phyloP scores from a whole-genome alignment of 78 protist genomes.

The Chrysochromulina parva region DNA sequence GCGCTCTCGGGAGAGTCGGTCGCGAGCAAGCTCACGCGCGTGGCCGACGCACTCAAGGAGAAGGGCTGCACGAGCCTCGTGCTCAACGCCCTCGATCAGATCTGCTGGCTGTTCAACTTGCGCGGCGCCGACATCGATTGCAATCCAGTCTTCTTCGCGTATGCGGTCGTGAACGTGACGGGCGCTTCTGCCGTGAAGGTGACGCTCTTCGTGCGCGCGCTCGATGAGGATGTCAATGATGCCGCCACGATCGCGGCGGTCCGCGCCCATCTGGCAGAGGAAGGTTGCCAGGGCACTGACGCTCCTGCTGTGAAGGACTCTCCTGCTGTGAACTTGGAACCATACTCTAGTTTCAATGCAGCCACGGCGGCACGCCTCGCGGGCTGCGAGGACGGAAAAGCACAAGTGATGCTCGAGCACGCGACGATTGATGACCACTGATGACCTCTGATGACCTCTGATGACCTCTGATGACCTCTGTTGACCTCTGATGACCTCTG shows the following conservation, averaged over 20 bases:
- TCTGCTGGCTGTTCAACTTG: constrained; percentile 67
- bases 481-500: too few species aligned
- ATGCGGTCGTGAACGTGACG: constrained; percentile 50
- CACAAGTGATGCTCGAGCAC: background rate
- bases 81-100: constrained; percentile 77
- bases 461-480: too few species aligned
- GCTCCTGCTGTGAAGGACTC: background rate
- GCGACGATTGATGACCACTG: background rate
- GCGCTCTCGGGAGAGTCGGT: constrained; percentile 22
- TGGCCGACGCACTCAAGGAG: background rate
- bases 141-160: constrained; percentile 70
- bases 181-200: background rate
- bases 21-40: background rate
- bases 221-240: background rate
- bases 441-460: too few species aligned
- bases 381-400: background rate
- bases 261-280: constrained; percentile 15
- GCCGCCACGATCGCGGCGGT: constrained; percentile 1
- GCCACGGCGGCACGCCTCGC: background rate
- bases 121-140: constrained; percentile 15
- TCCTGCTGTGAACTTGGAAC: background rate
- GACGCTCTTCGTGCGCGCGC: background rate
- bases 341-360: background rate
- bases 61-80: constrained; percentile 32
- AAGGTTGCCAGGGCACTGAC: background rate